Evolutionary conservation across 2,329 filamentous ascomycete genomes (phyloP).

Genomic region (Berkeleyomyces rouxiae): DNA sequence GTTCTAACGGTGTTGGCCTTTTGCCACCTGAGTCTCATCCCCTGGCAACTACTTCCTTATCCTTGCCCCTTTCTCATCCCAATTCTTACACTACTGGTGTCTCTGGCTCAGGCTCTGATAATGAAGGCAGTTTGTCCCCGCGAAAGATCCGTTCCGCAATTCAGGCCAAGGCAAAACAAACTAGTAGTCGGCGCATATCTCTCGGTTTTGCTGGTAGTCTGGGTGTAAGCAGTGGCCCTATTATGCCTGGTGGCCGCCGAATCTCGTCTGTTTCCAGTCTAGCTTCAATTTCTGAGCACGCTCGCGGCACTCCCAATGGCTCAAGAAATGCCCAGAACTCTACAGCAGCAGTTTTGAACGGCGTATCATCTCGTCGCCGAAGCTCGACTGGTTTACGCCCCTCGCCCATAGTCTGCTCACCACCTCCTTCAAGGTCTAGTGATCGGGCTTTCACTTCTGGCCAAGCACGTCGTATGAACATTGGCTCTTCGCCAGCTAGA

Average conservation of each 20-base stretch:
- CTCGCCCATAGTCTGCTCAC: slow-evolving; percentile 37
- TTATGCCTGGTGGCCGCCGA: neutral
- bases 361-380: slow-evolving; percentile 31
- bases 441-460: slow-evolving; percentile 31
- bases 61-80: neutral
- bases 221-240: neutral
- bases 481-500: slow-evolving; percentile 24
- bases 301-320: slow-evolving; percentile 19
- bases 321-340: neutral
- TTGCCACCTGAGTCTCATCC: slow-evolving; percentile 7
- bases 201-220: slow-evolving; percentile 5
- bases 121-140: slow-evolving; percentile 13
- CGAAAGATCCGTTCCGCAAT: slow-evolving; percentile 13
- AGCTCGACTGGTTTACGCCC: slow-evolving; percentile 34
- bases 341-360: slow-evolving; percentile 3
- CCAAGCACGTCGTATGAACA: slow-evolving; percentile 41
- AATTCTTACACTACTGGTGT: neutral
- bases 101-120: slow-evolving; percentile 13
- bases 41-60: neutral
- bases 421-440: slow-evolving; percentile 22
- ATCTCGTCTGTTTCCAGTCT: slow-evolving; percentile 25
- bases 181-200: slow-evolving; percentile 8
- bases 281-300: slow-evolving; percentile 35
- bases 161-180: slow-evolving; percentile 8
- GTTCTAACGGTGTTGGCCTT: slow-evolving; percentile 8